Evolutionary conservation across 371 early-diverging fungal genomes (phyloP).

Genomic region (Apophysomyces trapeziformis): DNA sequence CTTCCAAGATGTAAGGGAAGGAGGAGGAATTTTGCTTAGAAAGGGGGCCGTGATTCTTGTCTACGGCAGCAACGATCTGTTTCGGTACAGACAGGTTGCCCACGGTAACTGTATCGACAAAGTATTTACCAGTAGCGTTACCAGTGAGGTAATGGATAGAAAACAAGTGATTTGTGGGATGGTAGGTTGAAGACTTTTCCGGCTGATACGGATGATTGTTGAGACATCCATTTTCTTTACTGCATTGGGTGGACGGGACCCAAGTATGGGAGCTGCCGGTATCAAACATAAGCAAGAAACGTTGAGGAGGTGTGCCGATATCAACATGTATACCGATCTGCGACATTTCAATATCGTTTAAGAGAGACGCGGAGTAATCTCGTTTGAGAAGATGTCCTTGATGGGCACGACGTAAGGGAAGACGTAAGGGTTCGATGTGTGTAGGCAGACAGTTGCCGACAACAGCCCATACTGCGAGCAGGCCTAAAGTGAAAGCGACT

Average conservation of each 20-base stretch:
- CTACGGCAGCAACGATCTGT: conserved; percentile 25
- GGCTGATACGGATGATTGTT: conserved; percentile 21
- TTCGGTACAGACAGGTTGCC: conserved; percentile 19
- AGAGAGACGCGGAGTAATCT: conserved; percentile 17
- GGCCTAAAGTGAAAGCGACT: conserved; percentile 14
- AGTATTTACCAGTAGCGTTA: conserved; percentile 23
- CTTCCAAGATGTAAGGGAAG: conserved; percentile 22
- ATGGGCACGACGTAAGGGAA: conserved; percentile 21
- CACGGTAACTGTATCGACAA: conserved; percentile 22
- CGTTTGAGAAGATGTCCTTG: not conserved
- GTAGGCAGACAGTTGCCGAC: conserved; percentile 10
- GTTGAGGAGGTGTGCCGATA: conserved; percentile 68
- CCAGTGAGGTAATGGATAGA: conserved; percentile 28
- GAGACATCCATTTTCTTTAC: conserved; percentile 21
- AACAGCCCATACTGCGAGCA: not conserved
- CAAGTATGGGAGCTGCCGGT: conserved; percentile 72
- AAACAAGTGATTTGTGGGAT: conserved; percentile 16
- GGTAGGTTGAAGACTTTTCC: conserved; percentile 21
- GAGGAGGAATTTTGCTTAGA: conserved; percentile 14
- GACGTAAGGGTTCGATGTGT: conserved; percentile 14
- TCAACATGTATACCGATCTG: conserved; percentile 46
- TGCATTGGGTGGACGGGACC: conserved; percentile 52
- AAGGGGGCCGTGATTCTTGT: conserved; percentile 23
- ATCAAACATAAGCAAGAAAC: conserved; percentile 68
- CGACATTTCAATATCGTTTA: conserved; percentile 37